Evolutionary conservation across 2,329 filamentous ascomycete genomes (phyloP), one percentile per base, ranked within the genome.

Genomic region (Grosmannia clavigera): DNA sequence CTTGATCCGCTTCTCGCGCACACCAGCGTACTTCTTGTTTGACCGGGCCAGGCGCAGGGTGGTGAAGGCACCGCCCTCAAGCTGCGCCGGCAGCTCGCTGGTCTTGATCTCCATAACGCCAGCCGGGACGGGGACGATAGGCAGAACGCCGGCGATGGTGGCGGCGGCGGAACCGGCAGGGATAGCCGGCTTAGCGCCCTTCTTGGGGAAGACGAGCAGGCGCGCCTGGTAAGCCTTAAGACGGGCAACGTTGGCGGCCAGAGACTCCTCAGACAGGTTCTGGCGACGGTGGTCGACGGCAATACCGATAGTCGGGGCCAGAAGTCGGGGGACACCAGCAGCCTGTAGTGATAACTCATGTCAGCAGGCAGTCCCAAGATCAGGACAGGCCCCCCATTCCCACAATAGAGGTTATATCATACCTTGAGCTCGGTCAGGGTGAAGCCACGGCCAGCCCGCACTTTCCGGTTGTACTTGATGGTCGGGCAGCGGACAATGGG

Each of bases 391-490:
- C 35, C 22, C 22, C 1, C 4, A 16, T 10, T 7, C 31, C 5
- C 3, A 11, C 43, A 31, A 38, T 35, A n/a, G 22, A 43, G 33
- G 2, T 7, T 7, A 5, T 9, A 35, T 35, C 76, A 67, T 88
- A 96, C 92, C 92, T 99, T 99, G 76, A 99, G 84, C 85, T 99
- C 94, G 80, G 86, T 83, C 69, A 97, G 83, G 71, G 92, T 90
- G 88, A 99, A 99, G 76, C 94, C 94, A 83, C 94, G 91, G 78
- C 94, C 94, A 74, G 90, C 85, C 76, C 94, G 88, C 74, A 95
- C 88, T 76, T 91, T 91, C 76, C 94, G 92, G 90, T 99, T 99
- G 85, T 99, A 95, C 85, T 95, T 96, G 83, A 96, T 79, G 72
- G 90, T 92, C 74, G 94, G 92, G 87, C 92, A 97, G 82, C 92